Base-by-base conservation (phyloP, 2,329 filamentous ascomycete species). In the Trichoderma afroharzianum region DNA sequence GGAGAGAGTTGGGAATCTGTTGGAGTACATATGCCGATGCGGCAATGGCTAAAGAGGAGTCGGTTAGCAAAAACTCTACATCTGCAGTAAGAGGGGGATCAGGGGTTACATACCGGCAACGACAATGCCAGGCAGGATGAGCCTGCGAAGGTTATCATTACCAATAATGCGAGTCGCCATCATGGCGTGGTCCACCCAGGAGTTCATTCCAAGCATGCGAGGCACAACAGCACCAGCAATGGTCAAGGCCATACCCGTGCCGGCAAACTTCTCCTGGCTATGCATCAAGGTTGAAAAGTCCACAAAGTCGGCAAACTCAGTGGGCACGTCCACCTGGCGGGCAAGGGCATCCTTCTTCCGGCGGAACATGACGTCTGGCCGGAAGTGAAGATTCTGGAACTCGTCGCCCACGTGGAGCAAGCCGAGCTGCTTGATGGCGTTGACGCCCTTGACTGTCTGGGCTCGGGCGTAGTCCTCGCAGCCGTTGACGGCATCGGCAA, bases 241-340 rank as follows among this genome's bases (percentile, higher is more conserved):
- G 1, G 96, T 99, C 78, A 99, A 87, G 6, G 95, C 96, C 92
- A 99, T 95, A 74, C 96, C 93, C 3, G 95, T 97, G 50, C 95
- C 94, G 6, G 95, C 95, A 70, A 97, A 87, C 86, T 98, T 99
- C 82, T 99, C 96, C 80, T 98, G 95, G 68, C 91, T 88, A 78
- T 98, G 94, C 84, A 97, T 87, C 6, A 98, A 83, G 12, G 90
- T 92, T 21, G 90, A 87, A 80, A 94, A 86, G 81, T 99, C 96
- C 77, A 99, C 93, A 85, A 99, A 98, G 83, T 99, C 96, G 88
- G 88, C 92, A 0, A 97, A 76, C 78, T 99, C 95, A 4, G 96
- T 93, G 68, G 96, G 90, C 24, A 97, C 90, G 73, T 98, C 90
- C 18, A 98, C 91, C 78, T 97, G 91, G 74, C 94, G 90, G 6